Evolutionary conservation across 768 basidiomycete species (phyloP), one percentile per base, ranked within the genome.

Genomic region (Psilocybe cyanescens): DNA sequence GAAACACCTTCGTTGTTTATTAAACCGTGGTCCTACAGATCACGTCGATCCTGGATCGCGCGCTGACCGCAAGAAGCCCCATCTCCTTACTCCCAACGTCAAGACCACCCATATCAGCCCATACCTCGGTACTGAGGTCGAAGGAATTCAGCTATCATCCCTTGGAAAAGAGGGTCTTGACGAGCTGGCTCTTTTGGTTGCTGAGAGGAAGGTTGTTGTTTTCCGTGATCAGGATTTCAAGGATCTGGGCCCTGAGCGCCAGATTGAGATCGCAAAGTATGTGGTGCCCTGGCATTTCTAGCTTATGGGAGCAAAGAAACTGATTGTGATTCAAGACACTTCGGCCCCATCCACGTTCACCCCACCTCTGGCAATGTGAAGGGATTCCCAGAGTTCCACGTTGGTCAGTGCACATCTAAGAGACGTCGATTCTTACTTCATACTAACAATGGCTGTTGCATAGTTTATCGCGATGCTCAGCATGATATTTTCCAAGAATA

Each of bases 191-290:
- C 74, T 85, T 4, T 78, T 75, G 59, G 74, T 81, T 39, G 85
- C 82, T 1, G 80, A 86, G 70, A 69, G 83, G 47, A 85, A 84
- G 70, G 76, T 86, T 35, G 68, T 87, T 8, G 52, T 85, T 5
- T 85, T 86, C 78, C 79, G 85, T 17, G 79, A 86, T 71, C 86
- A 87, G 64, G 82, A 87, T 70, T 86, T 87, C 74, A 86, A 85
- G 72, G 84, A 85, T 62, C 61, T 86, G n/a, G 72, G 74, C 1
- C 76, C 82, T 7, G 83, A 86, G 45, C 70, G 76, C 57, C 85
- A 85, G 63, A 81, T 85, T 60, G 84, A 81, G 66, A 78, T 85
- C 37, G 80, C 81, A 7, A 76, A 71, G 81, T 79, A 29, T 14
- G 67, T 60, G 2, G 17, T 44, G 24, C 24, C 24, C 29, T 2